Conservation (phyloP, 169 alveolate species). For the Plasmodium vinckei region DNA sequence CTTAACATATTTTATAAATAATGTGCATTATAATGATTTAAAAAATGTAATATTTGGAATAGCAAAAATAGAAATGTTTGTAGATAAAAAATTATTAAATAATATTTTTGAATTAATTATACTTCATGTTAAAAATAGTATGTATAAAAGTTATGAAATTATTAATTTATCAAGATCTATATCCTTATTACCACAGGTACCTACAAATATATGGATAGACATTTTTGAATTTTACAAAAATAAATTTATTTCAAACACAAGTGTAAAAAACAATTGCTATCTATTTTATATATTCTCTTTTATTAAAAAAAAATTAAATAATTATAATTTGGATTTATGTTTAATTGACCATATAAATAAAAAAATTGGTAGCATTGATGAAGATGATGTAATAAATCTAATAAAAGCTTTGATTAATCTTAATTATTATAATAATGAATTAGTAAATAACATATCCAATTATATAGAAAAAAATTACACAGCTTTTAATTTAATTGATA, state of each 20-base stretch:
- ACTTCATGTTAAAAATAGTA: conserved; percentile 12
- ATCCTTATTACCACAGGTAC: conserved; percentile 52
- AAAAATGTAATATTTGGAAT: conserved; percentile 73
- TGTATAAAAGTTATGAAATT: conserved; percentile 69
- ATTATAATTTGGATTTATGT: conserved; percentile 13
- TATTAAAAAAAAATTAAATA: conserved; percentile 12
- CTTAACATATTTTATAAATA: conserved; percentile 18
- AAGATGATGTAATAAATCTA: conserved; percentile 51
- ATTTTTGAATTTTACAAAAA: conserved; percentile 33
- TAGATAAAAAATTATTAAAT: conserved; percentile 40
- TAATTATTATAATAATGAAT: conserved; percentile 49
- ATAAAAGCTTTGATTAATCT: conserved; percentile 54
- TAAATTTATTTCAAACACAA: conserved; percentile 31
- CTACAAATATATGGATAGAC: conserved; percentile 34
- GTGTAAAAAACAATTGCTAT: conserved; percentile 58
- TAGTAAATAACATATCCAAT: conserved; percentile 48
- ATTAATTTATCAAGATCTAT: conserved; percentile 60
- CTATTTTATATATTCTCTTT: conserved; percentile 64
- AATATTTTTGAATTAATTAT: conserved; percentile 42
- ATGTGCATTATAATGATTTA: conserved; percentile 69
- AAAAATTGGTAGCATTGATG: conserved; percentile 1
- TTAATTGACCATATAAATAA: conserved; percentile 61
- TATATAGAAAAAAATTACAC: conserved; percentile 38
- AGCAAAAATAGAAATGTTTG: conserved; percentile 67
- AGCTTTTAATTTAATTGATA: conserved; percentile 49